Base-by-base conservation (phyloP, 1,139 yeast species). In the Nakaseomyces uthaithaninus region DNA sequence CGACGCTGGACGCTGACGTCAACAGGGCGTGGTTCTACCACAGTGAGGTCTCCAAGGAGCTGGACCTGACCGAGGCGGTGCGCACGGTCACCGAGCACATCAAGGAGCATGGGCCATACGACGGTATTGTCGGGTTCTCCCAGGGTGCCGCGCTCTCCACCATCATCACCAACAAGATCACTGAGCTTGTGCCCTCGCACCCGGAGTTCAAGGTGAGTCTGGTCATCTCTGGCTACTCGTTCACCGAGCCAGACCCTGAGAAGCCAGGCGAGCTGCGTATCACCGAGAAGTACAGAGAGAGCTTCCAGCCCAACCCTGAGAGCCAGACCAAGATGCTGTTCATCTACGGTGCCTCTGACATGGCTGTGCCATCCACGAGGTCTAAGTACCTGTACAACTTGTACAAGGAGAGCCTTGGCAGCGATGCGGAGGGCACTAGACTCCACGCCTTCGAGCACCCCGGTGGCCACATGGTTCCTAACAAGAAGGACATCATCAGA, bases 91-190 rank as follows among this genome's bases (percentile, higher is more conserved):
- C 69, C 20, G 61, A 67, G 1, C 69, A 79, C 42, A 77, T 85
- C 48, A 66, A 69, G 36, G 64, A 68, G 45, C 69, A 86, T 47
- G 97, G 97, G 0, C 97, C 97, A 0, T 87, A 80, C 55, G 80
- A 78, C 42, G 97, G 96, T 2, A 69, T 89, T 22, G 65, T 91
- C 42, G 97, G 96, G 2, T 91, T 89, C 58, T 80, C 93, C 15
- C 97, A 91, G 60, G 98, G 98, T 47, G 93, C 95, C 1, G 94
- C 94, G 3, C 65, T 91, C 57, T 75, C 93, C 1, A 76, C 78
- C 3, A 66, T 76, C 19, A 52, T 77, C 8, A 63, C 77, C 28
- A 74, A 73, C 48, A 60, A 63, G 18, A 64, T 76, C 42, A 59
- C 60, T 10, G 54, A 62, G 41, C 49, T 66, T 28, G 54, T 72